These are phyloP conservation scores for Rhizomucor pusillus DNA, from an alignment of 371 early-diverging fungal species.

Conservation along the genomic window DNA sequence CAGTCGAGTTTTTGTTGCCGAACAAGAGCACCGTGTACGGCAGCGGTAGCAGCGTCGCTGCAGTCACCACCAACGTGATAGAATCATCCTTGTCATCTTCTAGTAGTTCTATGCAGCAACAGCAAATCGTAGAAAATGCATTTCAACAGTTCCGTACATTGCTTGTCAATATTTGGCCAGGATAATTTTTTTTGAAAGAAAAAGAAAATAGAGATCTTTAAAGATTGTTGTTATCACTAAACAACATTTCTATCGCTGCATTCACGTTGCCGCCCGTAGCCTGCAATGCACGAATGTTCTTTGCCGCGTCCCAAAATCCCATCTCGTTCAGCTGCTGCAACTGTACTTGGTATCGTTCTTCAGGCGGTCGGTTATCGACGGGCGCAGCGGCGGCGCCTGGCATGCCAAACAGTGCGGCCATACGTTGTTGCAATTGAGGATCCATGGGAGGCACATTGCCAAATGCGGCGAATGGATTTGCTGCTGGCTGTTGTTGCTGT, in stretches of 20 bases:
- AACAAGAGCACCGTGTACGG: constrained; percentile 23
- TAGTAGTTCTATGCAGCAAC: constrained; percentile 1
- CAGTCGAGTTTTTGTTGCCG: constrained; percentile 46
- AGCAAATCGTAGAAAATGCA: constrained; percentile 31
- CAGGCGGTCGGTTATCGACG: constrained; percentile 66
- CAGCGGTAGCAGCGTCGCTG: constrained; percentile 1
- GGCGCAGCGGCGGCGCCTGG: constrained; percentile 39
- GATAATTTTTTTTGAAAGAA: too few relatives aligned
- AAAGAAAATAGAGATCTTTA: neutral
- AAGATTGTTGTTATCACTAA: constrained; percentile 27
- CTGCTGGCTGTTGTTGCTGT: constrained; percentile 29
- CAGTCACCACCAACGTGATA: constrained; percentile 6
- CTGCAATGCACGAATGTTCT: constrained; percentile 88
- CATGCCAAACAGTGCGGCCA: constrained; percentile 36
- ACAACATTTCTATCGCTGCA: constrained; percentile 89
- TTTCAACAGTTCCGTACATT: constrained; percentile 42
- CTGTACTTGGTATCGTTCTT: constrained; percentile 88
- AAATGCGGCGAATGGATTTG: constrained; percentile 70
- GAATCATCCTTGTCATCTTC: neutral
- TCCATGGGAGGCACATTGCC: constrained; percentile 45
- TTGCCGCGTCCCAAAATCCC: constrained; percentile 91
- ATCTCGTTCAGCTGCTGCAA: constrained; percentile 94
- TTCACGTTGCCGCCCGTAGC: constrained; percentile 89
- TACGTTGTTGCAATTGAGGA: constrained; percentile 48
- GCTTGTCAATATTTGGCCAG: constrained; percentile 33